Base-by-base conservation (phyloP, 2,329 filamentous ascomycete genomes). In the Colletotrichum orbiculare region DNA sequence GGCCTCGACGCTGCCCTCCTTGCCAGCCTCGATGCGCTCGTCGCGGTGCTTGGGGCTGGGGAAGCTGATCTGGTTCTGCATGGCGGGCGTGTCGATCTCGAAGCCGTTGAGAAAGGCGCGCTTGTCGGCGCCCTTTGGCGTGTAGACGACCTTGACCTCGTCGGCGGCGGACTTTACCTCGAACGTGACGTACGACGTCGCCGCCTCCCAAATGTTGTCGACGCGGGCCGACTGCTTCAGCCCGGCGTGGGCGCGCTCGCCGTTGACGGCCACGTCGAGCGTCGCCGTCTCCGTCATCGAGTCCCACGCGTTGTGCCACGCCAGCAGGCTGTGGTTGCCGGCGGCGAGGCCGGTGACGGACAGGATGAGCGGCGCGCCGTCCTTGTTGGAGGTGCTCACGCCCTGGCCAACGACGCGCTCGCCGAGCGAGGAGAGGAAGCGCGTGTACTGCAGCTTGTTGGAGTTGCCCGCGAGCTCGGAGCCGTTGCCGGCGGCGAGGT, bases 271-370 rank as follows among this genome's bases (percentile, higher is more conserved):
- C n/a, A 76, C 63, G 7, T 67, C 66, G 2, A 76, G 54, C 6
- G 62, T 65, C 8, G 73, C 71, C 2, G 67, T 62, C n/a, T 54
- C 35, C 8, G 62, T 54, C 33, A 75, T 48, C 6, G 63, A 62
- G 45, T 76, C 73, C 74, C 73, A 75, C 2, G 70, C 71, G 47
- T 76, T 76, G 57, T 75, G 73, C 69, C 70, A 76, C 6, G 74
- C 66, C 17, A 74, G 53, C 8, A 75, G 62, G 3, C 68, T 71
- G 48, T 76, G 74, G 10, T 70, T 60, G 10, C 74, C 74, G n/a
- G 69, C 54, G 2, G 70, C 34, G 3, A 76, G 68, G 2, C 73
- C 73, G 35, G 67, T 70, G 15, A 76, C 68, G 34, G 71, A 69
- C 12, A 75, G 64, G 2, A 69, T 69, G 45, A 75, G 71, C 3